phyloP scores from a whole-genome alignment of 108 stramenopile genomes.

The Nitzschia putrida region DNA sequence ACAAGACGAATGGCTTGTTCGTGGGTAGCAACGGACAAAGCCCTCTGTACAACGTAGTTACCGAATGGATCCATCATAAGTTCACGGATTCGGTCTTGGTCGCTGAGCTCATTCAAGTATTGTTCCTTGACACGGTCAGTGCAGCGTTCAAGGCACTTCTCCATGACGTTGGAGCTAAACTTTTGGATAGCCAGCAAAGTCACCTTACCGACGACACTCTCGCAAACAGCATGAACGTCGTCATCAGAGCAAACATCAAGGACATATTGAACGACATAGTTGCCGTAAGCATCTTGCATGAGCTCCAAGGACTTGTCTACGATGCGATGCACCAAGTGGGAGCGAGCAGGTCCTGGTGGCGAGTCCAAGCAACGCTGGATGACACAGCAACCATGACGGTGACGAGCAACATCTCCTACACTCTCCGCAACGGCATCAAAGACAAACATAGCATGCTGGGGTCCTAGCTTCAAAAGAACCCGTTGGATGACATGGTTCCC shows the following conservation, averaged over 20 bases:
- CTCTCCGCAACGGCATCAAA: conserved; percentile 91
- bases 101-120: conserved; percentile 87
- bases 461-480: conserved; percentile 89
- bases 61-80: conserved; percentile 96
- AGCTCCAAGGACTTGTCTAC: conserved; percentile 91
- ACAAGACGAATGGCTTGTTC: conserved; percentile 91
- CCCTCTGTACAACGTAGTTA: conserved; percentile 96
- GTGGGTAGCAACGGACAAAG: conserved; percentile 89
- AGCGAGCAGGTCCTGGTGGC: conserved; percentile 78
- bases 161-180: conserved; percentile 98
- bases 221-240: conserved; percentile 90
- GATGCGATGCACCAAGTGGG: conserved; percentile 86
- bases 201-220: conserved; percentile 88
- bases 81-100: conserved; percentile 78
- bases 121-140: conserved; percentile 82
- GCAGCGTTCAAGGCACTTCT: conserved; percentile 95
- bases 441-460: conserved; percentile 87
- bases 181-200: conserved; percentile 92
- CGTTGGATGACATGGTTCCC: conserved; percentile 98
- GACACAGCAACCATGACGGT: conserved; percentile 98
- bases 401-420: conserved; percentile 92
- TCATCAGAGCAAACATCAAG: conserved; percentile 90
- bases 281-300: conserved; percentile 96
- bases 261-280: conserved; percentile 94
- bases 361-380: conserved; percentile 97